A percentile compares a stretch with the other conserved stretches of the same genome.
Conservation (phyloP, 2,329 filamentous ascomycete genomes). For the Teratosphaeria pseudoeucalypti region DNA sequence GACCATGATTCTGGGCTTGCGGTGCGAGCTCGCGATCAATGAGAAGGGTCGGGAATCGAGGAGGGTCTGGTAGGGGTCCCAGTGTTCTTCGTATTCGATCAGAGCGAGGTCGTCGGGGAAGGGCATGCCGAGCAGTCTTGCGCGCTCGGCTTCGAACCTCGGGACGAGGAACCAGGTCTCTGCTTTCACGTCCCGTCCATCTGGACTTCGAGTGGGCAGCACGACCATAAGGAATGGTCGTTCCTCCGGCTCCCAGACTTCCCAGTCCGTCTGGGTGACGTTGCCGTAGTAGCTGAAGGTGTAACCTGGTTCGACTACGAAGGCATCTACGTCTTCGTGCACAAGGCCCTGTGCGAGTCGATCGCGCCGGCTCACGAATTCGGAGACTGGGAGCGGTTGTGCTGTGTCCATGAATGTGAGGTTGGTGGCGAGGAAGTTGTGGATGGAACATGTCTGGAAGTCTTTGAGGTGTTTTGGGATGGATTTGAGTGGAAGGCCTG, state of each 20-base stretch:
- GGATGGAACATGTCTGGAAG: constrained; percentile 43
- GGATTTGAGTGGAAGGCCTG: background rate
- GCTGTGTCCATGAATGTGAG: constrained; percentile 43
- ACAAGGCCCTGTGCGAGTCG: constrained; percentile 47
- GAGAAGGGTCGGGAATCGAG: constrained; percentile 15
- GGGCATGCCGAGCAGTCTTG: constrained; percentile 49
- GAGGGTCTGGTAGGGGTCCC: constrained; percentile 51
- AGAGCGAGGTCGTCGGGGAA: constrained; percentile 41
- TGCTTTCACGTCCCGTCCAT: constrained; percentile 36
- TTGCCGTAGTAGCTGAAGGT: constrained; percentile 57
- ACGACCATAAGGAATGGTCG: constrained; percentile 54
- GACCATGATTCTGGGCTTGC: constrained; percentile 40
- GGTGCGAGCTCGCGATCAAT: background rate
- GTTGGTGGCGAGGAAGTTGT: constrained; percentile 32
- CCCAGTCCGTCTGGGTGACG: constrained; percentile 51
- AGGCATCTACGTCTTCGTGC: constrained; percentile 44
- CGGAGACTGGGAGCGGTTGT: constrained; percentile 37
- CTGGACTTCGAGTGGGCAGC: constrained; percentile 32
- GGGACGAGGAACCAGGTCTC: constrained; percentile 51
- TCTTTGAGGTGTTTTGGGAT: background rate
- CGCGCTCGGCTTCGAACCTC: constrained; percentile 51
- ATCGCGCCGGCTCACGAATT: constrained; percentile 47
- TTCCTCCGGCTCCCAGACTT: constrained; percentile 56
- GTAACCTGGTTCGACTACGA: constrained; percentile 54
- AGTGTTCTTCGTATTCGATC: constrained; percentile 54